A percentile compares a stretch with the other conserved stretches of the same genome.
Conservation (phyloP, 169 alveolate species). For the Plasmodium knowlesi region DNA sequence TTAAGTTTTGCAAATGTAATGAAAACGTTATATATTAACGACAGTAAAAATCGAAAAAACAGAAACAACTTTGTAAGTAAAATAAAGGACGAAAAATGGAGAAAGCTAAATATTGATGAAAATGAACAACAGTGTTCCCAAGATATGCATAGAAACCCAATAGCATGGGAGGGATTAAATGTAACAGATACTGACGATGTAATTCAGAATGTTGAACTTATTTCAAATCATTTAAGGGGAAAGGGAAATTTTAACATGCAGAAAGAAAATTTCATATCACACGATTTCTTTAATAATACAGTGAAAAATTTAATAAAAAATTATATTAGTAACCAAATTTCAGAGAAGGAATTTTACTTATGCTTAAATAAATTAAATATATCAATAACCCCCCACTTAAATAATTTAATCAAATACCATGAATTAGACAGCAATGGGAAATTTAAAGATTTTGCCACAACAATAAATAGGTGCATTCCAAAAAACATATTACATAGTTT, state of each 20-base stretch:
- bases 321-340: slow-evolving; percentile 56
- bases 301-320: slow-evolving; percentile 63
- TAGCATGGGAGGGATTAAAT: slow-evolving; percentile 63
- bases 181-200: slow-evolving; percentile 34
- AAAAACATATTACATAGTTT: slow-evolving; percentile 37
- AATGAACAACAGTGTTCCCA: slow-evolving; percentile 36
- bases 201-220: slow-evolving; percentile 40
- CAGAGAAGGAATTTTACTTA: slow-evolving; percentile 43
- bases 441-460: slow-evolving; percentile 68
- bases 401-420: slow-evolving; percentile 50
- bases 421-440: slow-evolving; percentile 67
- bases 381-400: slow-evolving; percentile 64
- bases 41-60: slow-evolving; percentile 49
- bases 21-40: slow-evolving; percentile 61
- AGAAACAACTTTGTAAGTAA: slow-evolving; percentile 59
- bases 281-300: slow-evolving; percentile 50
- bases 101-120: slow-evolving; percentile 47
- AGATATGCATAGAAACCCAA: slow-evolving; percentile 45
- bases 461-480: slow-evolving; percentile 61
- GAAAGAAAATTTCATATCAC: slow-evolving; percentile 30
- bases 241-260: slow-evolving; percentile 12
- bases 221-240: slow-evolving; percentile 46
- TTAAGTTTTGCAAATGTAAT: slow-evolving; percentile 73
- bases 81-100: slow-evolving; percentile 56
- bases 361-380: slow-evolving; percentile 48